Evolutionary conservation across 495 filamentous ascomycete genomes (phyloP), one percentile per base, ranked within the genome.

Genomic region (Sphaerosporella brunnea): DNA sequence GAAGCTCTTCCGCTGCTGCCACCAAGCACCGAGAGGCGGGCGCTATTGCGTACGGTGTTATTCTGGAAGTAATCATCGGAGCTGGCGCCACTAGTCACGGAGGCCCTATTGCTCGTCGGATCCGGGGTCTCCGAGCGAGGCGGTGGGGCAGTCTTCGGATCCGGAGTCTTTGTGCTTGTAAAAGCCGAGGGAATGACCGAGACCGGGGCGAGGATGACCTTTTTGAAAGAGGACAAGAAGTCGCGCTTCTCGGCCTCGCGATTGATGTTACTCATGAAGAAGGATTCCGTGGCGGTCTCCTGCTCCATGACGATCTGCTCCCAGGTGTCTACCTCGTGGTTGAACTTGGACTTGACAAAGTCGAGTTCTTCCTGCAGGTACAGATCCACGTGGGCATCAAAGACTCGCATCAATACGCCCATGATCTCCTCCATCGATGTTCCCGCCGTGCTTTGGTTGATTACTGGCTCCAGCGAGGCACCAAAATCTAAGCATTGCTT

Each of bases 161-260:
- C 21, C 21, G 23, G 11, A 16, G 40, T 24, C 40, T 26, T 43
- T 11, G 18, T 18, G 18, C 11, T 37, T 7, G 5, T 39, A 40
- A 79, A 73, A 20, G 73, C 70, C 10, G 73, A 69, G 2, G 84
- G 84, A 2, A 96, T 65, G 20, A 87, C 85, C 40, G 84, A 90
- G 23, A 96, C 87, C 19, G 92, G 92, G 77, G 93, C 85, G 82
- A 96, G 93, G 52, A 99, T 84, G 8, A 99, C 90, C 59, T 99
- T 96, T 63, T 85, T 95, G 68, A 99, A 99, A 1, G 86, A 92
- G 15, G 76, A 88, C 53, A 99, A 59, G 57, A 99, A 99, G 62
- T 99, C 92, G 36, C 79, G 77, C 63, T 99, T 99, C 58, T 90
- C 92, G 2, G 83, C 88, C 66, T 94, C 85, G 23, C 92, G 74